Conservation (phyloP, 1,139 yeast genomes). For the Saccharomyces hybrid region DNA sequence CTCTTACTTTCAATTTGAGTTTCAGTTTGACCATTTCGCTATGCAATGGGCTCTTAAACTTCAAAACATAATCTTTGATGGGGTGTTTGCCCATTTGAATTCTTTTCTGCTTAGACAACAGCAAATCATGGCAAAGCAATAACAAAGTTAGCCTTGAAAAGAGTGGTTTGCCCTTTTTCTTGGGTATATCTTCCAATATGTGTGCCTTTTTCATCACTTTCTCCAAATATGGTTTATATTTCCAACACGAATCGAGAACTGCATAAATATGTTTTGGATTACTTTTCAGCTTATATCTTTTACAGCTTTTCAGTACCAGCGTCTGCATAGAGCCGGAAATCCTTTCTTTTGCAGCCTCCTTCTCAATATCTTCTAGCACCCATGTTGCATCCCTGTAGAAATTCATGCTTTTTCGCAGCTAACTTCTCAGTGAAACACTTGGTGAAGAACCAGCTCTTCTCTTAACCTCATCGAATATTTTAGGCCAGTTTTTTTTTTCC, state of each 20-base stretch:
- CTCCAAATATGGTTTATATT: slow-evolving; percentile 55
- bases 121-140: slow-evolving; percentile 70
- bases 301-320: slow-evolving; percentile 54
- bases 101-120: slow-evolving; percentile 69
- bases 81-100: slow-evolving; percentile 88
- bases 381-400: slow-evolving; percentile 57
- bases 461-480: neutral
- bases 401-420: slow-evolving; percentile 38
- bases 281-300: slow-evolving; percentile 40
- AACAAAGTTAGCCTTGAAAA: slow-evolving; percentile 31
- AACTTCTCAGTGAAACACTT: neutral
- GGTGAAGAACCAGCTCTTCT: neutral
- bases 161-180: slow-evolving; percentile 36
- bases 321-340: slow-evolving; percentile 54
- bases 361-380: slow-evolving; percentile 33
- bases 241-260: slow-evolving; percentile 66
- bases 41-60: slow-evolving; percentile 69
- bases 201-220: slow-evolving; percentile 60
- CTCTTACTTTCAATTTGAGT: slow-evolving; percentile 42
- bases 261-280: slow-evolving; percentile 84
- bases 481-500: neutral
- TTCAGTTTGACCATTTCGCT: slow-evolving; percentile 79
- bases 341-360: slow-evolving; percentile 32
- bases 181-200: slow-evolving; percentile 40
- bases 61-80: slow-evolving; percentile 70